Conservation (phyloP, 495 filamentous ascomycete genomes). For the Lophium mytilinum region DNA sequence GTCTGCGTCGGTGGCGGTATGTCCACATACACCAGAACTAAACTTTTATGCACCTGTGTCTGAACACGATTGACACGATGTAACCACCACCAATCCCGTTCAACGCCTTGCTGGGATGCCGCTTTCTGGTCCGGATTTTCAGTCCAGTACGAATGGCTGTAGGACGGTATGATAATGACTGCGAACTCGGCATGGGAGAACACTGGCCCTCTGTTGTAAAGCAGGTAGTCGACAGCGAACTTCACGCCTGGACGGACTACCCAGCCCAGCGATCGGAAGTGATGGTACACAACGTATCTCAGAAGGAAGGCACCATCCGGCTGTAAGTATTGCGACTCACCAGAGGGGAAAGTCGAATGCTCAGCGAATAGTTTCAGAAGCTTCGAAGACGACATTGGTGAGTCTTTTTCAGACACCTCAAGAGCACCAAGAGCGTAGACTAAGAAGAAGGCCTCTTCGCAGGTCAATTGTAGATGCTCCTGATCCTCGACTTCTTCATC, state of each 20-base stretch:
- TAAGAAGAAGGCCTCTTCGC: conserved; percentile 91
- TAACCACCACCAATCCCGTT: conserved; percentile 79
- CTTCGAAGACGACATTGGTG: conserved; percentile 22
- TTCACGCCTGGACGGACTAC: conserved; percentile 90
- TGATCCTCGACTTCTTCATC: conserved; percentile 50
- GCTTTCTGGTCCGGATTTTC: conserved; percentile 40
- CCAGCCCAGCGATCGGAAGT: conserved; percentile 95
- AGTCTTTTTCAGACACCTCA: conserved; percentile 49
- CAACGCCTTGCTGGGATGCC: conserved; percentile 41
- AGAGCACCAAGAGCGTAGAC: conserved; percentile 75
- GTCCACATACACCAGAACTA: conserved; percentile 86
- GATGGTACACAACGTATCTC: conserved; percentile 85
- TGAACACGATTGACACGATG: conserved; percentile 90
- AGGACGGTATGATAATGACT: conserved; percentile 73
- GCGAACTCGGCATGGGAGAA: conserved; percentile 94
- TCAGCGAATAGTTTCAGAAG: conserved; percentile 32
- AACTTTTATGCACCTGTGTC: conserved; percentile 74
- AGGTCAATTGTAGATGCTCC: conserved; percentile 84
- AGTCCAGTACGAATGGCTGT: conserved; percentile 65
- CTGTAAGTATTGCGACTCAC: conserved; percentile 32
- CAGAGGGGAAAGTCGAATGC: conserved; percentile 33
- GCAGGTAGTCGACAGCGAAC: conserved; percentile 85
- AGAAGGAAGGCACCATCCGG: conserved; percentile 76
- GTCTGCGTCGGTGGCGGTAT: conserved; percentile 58
- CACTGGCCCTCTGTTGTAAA: conserved; percentile 91